Evolutionary conservation across 169 alveolate species (phyloP).

Genomic region (Cryptosporidium baileyi): DNA sequence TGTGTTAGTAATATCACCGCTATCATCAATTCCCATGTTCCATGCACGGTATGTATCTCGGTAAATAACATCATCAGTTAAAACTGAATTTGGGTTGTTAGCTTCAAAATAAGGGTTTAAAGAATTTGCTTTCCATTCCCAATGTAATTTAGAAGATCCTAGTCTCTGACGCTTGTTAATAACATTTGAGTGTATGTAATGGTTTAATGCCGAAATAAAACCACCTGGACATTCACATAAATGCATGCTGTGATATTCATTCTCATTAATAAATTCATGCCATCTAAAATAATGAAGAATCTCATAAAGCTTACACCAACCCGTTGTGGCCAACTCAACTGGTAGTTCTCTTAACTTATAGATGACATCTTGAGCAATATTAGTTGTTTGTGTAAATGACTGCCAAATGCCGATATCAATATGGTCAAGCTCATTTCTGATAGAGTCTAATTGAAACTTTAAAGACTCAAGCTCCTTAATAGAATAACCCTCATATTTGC

Average conservation of each 20-base stretch:
- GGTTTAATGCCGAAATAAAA: constrained; percentile 79
- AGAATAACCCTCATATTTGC: constrained; percentile 73
- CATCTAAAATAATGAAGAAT: constrained; percentile 76
- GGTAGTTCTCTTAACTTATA: constrained; percentile 63
- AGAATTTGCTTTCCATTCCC: constrained; percentile 80
- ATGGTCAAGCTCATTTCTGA: constrained; percentile 74
- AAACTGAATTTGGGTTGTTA: constrained; percentile 73
- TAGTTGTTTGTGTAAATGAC: constrained; percentile 72
- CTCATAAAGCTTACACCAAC: constrained; percentile 80
- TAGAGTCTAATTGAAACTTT: constrained; percentile 72
- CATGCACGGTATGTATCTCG: constrained; percentile 78
- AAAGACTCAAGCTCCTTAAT: constrained; percentile 75
- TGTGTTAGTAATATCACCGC: constrained; percentile 76
- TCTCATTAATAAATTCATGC: constrained; percentile 73
- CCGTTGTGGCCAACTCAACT: constrained; percentile 78
- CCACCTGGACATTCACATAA: constrained; percentile 83
- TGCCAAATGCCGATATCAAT: constrained; percentile 79
- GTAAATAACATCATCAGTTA: constrained; percentile 79
- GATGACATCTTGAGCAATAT: constrained; percentile 66
- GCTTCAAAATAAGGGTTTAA: constrained; percentile 80
- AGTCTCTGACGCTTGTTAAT: constrained; percentile 19
- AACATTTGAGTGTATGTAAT: constrained; percentile 73
- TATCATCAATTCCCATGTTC: constrained; percentile 78
- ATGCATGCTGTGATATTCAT: constrained; percentile 73
- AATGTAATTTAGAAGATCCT: constrained; percentile 70